phyloP scores from a whole-genome alignment of 257 asterid species.

The Gardenia jasminoides region DNA sequence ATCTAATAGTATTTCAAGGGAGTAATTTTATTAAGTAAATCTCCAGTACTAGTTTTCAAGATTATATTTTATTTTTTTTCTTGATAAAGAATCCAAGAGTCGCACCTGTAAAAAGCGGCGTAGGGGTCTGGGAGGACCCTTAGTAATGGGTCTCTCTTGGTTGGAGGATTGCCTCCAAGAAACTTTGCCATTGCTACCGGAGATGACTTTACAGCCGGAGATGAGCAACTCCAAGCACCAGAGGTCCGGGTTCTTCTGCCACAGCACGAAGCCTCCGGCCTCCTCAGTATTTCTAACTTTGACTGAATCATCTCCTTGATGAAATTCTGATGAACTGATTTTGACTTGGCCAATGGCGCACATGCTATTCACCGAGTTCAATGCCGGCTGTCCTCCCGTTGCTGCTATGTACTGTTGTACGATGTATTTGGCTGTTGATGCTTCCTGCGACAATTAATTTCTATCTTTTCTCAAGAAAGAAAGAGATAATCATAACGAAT shows the following conservation, averaged over 20 bases:
- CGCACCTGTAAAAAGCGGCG: constrained; percentile 78
- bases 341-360: constrained; percentile 77
- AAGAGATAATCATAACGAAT: neutral
- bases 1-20: too few relatives aligned
- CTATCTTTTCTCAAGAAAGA: too few relatives aligned
- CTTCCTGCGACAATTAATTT: constrained; percentile 49
- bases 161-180: constrained; percentile 93
- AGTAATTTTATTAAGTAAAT: too few relatives aligned
- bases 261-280: constrained; percentile 77
- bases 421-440: constrained; percentile 90
- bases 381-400: constrained; percentile 77
- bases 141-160: constrained; percentile 69
- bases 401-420: constrained; percentile 90
- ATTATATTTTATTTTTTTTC: too few relatives aligned
- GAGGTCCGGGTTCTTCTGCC: constrained; percentile 85
- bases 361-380: constrained; percentile 67
- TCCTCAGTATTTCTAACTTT: constrained; percentile 69
- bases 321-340: constrained; percentile 75
- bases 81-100: neutral
- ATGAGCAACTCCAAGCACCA: constrained; percentile 81
- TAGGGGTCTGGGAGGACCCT: constrained; percentile 72
- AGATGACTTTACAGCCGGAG: constrained; percentile 80
- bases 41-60: too few relatives aligned
- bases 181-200: constrained; percentile 76
- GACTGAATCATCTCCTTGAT: constrained; percentile 74